phyloP scores from a whole-genome alignment of 257 asterid species.

The Leptodermis oblonga region DNA sequence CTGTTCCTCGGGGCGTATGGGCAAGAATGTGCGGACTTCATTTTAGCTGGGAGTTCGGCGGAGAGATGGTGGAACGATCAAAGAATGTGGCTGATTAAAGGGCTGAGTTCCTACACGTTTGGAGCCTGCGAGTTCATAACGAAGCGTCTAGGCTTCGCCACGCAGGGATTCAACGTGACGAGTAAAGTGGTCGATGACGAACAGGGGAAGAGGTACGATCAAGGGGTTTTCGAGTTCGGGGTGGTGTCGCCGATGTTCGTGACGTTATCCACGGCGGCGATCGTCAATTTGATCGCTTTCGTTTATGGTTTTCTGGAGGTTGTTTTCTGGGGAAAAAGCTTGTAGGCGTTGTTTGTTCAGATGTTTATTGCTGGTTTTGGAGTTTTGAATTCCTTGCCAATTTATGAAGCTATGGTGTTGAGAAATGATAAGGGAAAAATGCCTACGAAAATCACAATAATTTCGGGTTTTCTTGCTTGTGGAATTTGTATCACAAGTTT shows the following conservation, averaged over 20 bases:
- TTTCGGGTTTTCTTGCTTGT: conserved; percentile 36
- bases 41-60: conserved; percentile 37
- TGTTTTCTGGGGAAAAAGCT: conserved; percentile 18
- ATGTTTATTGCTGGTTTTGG: conserved; percentile 48
- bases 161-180: conserved; percentile 59
- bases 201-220: conserved; percentile 46
- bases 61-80: conserved; percentile 84
- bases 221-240: conserved; percentile 62
- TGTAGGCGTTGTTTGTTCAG: conserved; percentile 31
- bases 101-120: conserved; percentile 44
- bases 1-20: conserved; percentile 58
- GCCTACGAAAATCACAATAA: conserved; percentile 42
- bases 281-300: conserved; percentile 31
- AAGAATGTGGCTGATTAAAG: conserved; percentile 70
- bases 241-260: conserved; percentile 63
- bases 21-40: conserved; percentile 61
- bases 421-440: conserved; percentile 57
- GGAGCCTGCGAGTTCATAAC: conserved; percentile 46
- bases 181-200: conserved; percentile 57
- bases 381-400: conserved; percentile 48
- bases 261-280: conserved; percentile 47
- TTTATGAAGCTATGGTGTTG: conserved; percentile 65
- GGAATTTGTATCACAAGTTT: conserved; percentile 20
- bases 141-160: conserved; percentile 45
- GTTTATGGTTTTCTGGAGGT: neutral